Percentiles rank a stretch among this genome's conserved stretches.
Evolutionary conservation across 2,329 filamentous ascomycete genomes (phyloP).

Genomic region (Lomentospora prolificans): DNA sequence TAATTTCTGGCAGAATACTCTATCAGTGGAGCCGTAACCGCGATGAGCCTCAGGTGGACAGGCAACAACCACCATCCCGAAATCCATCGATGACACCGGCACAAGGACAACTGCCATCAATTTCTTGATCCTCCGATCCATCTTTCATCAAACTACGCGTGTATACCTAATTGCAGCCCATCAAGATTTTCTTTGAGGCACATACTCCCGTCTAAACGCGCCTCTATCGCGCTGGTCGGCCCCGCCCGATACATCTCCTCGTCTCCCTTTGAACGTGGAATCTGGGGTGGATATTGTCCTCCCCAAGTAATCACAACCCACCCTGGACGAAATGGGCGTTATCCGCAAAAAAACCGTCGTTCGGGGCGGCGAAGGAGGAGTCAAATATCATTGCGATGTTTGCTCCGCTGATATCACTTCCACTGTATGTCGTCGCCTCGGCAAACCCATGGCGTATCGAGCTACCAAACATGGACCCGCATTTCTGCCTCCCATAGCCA

Average conservation of each 20-base stretch:
- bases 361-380: constrained; percentile 74
- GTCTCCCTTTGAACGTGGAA: not conserved
- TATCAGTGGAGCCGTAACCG: no score
- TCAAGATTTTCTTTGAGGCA: constrained; percentile 13
- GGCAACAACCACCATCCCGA: not conserved
- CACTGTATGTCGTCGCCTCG: constrained; percentile 53
- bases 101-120: constrained; percentile 1
- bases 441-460: not conserved
- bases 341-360: constrained; percentile 92
- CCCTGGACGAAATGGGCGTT: constrained; percentile 60
- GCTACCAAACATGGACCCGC: not conserved
- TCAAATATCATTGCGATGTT: constrained; percentile 95
- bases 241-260: not conserved
- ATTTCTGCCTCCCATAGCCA: not conserved
- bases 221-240: not conserved
- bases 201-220: constrained; percentile 7
- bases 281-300: not conserved
- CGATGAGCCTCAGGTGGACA: not conserved
- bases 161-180: constrained; percentile 11
- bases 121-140: not conserved
- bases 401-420: constrained; percentile 96
- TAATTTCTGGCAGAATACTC: no score
- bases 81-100: not conserved
- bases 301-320: constrained; percentile 16
- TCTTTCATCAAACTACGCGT: constrained; percentile 22